These are phyloP conservation scores for Starmerella etchellsii DNA, from an alignment of 805 yeast species.

Conservation along the genomic window DNA sequence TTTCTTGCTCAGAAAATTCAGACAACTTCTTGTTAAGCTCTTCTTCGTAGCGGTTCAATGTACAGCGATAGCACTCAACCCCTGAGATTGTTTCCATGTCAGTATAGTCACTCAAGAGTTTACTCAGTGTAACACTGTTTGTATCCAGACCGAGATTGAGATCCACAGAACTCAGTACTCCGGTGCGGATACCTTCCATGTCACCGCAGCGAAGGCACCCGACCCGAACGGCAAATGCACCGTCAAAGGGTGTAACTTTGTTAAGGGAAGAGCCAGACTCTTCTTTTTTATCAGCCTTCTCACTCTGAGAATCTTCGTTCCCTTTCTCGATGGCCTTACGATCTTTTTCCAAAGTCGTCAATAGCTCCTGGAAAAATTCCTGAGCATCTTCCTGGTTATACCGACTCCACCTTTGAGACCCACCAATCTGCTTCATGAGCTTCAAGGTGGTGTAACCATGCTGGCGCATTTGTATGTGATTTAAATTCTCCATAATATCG, in stretches of 20 bases:
- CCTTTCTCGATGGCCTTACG: conserved; percentile 13
- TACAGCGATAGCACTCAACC: conserved; percentile 91
- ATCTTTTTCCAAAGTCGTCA: conserved; percentile 26
- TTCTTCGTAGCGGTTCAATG: conserved; percentile 34
- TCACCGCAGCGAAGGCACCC: conserved; percentile 89
- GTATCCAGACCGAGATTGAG: conserved; percentile 19
- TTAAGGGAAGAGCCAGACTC: neutral
- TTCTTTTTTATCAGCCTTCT: neutral
- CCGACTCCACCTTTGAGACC: conserved; percentile 52
- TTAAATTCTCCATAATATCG: conserved; percentile 21
- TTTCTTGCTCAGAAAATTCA: neutral
- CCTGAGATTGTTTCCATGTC: conserved; percentile 78
- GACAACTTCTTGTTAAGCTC: conserved; percentile 21
- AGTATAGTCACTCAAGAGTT: conserved; percentile 25
- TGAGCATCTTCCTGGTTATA: conserved; percentile 95
- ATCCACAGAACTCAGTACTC: conserved; percentile 41
- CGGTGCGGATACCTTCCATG: conserved; percentile 78
- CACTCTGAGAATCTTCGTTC: neutral
- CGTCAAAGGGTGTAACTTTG: conserved; percentile 76
- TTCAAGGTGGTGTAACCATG: conserved; percentile 24
- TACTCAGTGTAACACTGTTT: conserved; percentile 13
- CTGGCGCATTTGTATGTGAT: conserved; percentile 21
- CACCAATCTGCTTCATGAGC: conserved; percentile 19
- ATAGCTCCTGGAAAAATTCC: conserved; percentile 66
- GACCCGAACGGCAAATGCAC: conserved; percentile 73